Evolutionary conservation across 805 yeast genomes (phyloP).

Genomic region (Cephaloascus albidus): DNA sequence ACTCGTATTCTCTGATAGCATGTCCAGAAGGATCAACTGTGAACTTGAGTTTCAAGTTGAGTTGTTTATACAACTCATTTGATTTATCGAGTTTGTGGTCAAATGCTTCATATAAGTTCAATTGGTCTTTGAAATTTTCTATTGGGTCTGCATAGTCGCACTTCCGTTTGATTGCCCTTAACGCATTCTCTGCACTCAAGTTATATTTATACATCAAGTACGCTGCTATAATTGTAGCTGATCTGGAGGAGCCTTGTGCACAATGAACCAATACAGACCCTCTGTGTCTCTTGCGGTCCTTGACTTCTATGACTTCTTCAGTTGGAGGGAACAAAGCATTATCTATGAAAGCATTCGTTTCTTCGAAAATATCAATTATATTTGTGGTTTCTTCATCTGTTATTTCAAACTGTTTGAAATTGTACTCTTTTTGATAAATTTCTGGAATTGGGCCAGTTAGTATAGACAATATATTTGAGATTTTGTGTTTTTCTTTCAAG

Average conservation of each 20-base stretch:
- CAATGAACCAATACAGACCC: conserved; percentile 43
- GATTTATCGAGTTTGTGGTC: background rate
- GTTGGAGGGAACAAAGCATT: conserved; percentile 39
- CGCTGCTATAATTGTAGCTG: conserved; percentile 34
- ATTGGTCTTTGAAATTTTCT: conserved; percentile 63
- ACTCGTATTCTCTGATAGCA: conserved; percentile 4
- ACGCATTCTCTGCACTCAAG: conserved; percentile 48
- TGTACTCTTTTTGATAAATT: conserved; percentile 35
- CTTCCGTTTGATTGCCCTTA: conserved; percentile 67
- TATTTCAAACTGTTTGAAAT: conserved; percentile 51
- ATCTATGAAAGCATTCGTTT: conserved; percentile 59
- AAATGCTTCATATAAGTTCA: conserved; percentile 44
- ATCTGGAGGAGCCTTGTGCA: conserved; percentile 42
- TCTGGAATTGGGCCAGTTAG: conserved; percentile 56
- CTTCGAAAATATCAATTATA: conserved; percentile 52
- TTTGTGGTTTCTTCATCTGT: conserved; percentile 67
- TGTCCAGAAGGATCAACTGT: conserved; percentile 8
- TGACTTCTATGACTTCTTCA: conserved; percentile 9
- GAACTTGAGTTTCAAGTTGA: conserved; percentile 10
- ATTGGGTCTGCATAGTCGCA: conserved; percentile 61
- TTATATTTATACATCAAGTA: conserved; percentile 45
- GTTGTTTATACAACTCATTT: conserved; percentile 14
- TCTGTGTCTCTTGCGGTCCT: conserved; percentile 17
- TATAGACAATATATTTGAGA: conserved; percentile 67
- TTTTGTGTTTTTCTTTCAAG: conserved; percentile 38